Evolutionary conservation across 306 rosid species (phyloP).

Genomic region (Ormosia emarginata): DNA sequence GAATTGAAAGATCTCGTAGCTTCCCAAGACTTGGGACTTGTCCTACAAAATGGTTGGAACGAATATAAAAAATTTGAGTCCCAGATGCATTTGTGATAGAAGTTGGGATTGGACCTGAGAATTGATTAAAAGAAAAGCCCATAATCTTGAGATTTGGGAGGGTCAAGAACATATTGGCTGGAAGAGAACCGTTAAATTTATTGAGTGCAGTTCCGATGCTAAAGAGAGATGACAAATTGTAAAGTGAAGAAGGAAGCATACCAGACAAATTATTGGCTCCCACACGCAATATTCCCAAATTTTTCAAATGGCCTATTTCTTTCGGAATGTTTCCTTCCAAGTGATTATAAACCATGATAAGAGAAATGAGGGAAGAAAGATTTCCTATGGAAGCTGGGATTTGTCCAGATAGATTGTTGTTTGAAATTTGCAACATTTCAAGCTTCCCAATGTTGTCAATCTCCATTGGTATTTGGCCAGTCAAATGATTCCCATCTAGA

Average conservation of each 20-base stretch:
- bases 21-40: background rate
- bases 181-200: background rate
- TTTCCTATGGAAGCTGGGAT: too few relatives aligned
- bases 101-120: background rate
- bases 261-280: too few relatives aligned
- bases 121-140: too few relatives aligned
- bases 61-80: background rate
- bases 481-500: background rate
- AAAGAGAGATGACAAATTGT: background rate
- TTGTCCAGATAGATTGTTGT: too few relatives aligned
- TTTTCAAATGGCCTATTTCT: too few relatives aligned
- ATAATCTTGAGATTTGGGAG: background rate
- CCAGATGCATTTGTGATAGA: background rate
- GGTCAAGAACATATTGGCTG: background rate
- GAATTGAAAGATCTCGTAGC: background rate
- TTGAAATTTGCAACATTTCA: too few relatives aligned
- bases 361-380: too few relatives aligned
- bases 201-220: accelerated
- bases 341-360: too few relatives aligned
- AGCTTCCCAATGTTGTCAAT: background rate
- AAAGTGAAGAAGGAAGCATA: too few relatives aligned
- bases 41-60: background rate
- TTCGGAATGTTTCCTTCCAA: too few relatives aligned
- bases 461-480: background rate
- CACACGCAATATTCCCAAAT: too few relatives aligned